phyloP scores from a whole-genome alignment of 805 yeast species.

The Zygoascus bituminiphila region DNA sequence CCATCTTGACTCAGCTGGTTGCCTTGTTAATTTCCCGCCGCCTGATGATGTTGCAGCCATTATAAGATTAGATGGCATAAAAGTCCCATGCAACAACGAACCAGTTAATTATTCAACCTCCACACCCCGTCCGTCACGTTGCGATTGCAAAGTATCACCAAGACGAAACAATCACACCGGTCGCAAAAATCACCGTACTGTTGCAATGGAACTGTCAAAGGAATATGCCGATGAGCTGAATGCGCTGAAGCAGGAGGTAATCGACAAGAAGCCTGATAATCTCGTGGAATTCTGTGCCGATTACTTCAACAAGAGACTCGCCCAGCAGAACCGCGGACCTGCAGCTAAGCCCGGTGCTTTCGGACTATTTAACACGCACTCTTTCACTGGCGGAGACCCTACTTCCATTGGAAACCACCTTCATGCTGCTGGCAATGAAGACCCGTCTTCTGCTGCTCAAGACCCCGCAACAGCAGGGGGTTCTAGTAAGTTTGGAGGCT shows the following conservation, averaged over 20 bases:
- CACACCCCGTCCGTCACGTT: no score
- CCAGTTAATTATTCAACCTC: no score
- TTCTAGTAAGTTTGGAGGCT: not conserved
- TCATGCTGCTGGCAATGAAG: not conserved
- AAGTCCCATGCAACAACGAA: no score
- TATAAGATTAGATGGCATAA: no score
- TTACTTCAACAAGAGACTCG: constrained; percentile 56
- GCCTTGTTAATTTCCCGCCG: no score
- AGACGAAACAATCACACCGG: no score
- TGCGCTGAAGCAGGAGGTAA: constrained; percentile 52
- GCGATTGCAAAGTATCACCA: no score
- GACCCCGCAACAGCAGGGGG: not conserved
- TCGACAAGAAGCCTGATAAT: constrained; percentile 52
- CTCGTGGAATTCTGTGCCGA: constrained; percentile 68
- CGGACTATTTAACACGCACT: constrained; percentile 3
- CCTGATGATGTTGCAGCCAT: no score
- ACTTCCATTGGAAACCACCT: constrained; percentile 4
- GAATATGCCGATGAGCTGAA: constrained; percentile 47
- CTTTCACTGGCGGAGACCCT: constrained; percentile 2
- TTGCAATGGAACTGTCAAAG: constrained; percentile 32
- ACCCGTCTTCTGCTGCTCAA: not conserved
- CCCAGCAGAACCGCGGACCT: constrained; percentile 23
- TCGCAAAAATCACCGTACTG: no score
- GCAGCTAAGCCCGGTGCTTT: not conserved
- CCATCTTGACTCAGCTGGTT: no score